Conservation (phyloP, 306 rosid species). For the Corylus avellana region DNA sequence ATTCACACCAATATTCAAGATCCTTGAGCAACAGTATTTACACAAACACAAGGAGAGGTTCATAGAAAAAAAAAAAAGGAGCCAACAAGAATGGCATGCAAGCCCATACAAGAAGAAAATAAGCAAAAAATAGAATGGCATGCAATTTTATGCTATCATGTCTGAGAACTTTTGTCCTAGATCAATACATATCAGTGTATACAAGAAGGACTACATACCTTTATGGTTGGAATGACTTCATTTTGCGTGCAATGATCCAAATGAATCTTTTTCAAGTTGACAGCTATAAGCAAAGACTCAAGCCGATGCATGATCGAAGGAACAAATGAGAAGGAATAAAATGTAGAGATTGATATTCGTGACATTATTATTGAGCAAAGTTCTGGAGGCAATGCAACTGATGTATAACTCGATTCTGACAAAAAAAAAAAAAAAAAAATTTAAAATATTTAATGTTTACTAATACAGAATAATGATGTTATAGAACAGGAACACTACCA, state of each 20-base stretch:
- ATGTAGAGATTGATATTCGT: constrained; percentile 46
- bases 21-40: too few relatives aligned
- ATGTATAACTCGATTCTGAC: constrained; percentile 50
- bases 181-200: neutral
- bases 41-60: too few relatives aligned
- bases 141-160: too few relatives aligned
- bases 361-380: constrained; percentile 71
- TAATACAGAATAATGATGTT: neutral
- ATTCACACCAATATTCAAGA: too few relatives aligned
- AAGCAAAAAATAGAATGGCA: too few relatives aligned
- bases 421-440: neutral
- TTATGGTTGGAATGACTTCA: constrained; percentile 44
- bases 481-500: neutral
- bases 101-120: too few relatives aligned
- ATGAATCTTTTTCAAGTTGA: constrained; percentile 57
- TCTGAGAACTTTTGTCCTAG: too few relatives aligned
- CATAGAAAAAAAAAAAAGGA: too few relatives aligned
- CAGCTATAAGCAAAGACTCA: constrained; percentile 66
- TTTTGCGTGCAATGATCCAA: constrained; percentile 54
- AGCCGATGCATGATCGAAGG: constrained; percentile 83
- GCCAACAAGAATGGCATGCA: too few relatives aligned
- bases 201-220: constrained; percentile 40
- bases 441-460: neutral
- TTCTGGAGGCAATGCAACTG: constrained; percentile 81
- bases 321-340: constrained; percentile 64